phyloP scores from a whole-genome alignment of 1,284 basidiomycete genomes.

The Austroboletus niveus region DNA sequence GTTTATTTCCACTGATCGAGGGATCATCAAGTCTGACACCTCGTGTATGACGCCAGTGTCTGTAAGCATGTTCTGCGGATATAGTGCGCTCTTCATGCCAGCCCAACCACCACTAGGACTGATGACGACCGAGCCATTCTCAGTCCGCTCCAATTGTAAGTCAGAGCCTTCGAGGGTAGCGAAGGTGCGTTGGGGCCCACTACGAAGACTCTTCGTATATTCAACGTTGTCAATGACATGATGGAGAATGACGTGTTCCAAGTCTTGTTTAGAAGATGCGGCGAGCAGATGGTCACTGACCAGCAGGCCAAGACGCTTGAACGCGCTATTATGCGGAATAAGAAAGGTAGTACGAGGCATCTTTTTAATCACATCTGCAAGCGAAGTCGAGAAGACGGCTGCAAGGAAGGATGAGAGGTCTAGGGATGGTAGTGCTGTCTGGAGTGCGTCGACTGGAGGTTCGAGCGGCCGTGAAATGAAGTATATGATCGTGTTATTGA shows the following conservation, averaged over 20 bases:
- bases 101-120: slow-evolving; percentile 75
- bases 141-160: slow-evolving; percentile 53
- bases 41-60: slow-evolving; percentile 92
- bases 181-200: slow-evolving; percentile 67
- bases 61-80: slow-evolving; percentile 69
- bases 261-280: slow-evolving; percentile 70
- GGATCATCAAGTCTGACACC: slow-evolving; percentile 85
- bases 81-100: slow-evolving; percentile 58
- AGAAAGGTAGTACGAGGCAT: slow-evolving; percentile 80
- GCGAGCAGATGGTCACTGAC: slow-evolving; percentile 86
- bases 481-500: slow-evolving; percentile 85
- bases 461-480: slow-evolving; percentile 82
- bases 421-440: slow-evolving; percentile 80
- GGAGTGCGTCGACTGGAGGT: slow-evolving; percentile 80
- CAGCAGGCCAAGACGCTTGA: slow-evolving; percentile 79
- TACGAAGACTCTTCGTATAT: slow-evolving; percentile 64
- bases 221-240: slow-evolving; percentile 80
- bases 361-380: slow-evolving; percentile 69
- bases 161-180: slow-evolving; percentile 74
- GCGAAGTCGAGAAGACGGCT: slow-evolving; percentile 79
- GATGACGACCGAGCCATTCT: slow-evolving; percentile 51
- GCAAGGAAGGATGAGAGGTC: slow-evolving; percentile 90
- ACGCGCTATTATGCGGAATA: slow-evolving; percentile 87
- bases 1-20: slow-evolving; percentile 83
- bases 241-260: slow-evolving; percentile 82